Base-by-base conservation (phyloP, 2,329 filamentous ascomycete genomes). In the Ceratocystis ficicola region DNA sequence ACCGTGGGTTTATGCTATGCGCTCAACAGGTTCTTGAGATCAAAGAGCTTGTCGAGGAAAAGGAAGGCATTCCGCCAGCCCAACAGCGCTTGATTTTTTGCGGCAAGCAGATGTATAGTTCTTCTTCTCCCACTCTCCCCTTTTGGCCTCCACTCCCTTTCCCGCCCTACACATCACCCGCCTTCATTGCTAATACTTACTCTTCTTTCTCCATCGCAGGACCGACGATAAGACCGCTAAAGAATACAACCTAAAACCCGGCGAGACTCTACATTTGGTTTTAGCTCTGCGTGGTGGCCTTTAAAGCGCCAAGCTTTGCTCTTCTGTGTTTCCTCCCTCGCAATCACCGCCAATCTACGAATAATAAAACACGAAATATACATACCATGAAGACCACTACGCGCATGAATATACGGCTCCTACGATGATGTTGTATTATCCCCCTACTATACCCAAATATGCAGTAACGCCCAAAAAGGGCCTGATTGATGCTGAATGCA, bases 11-110 rank as follows among this genome's bases (percentile, higher is more conserved):
- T 48, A 20, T 60, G 48, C 52, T 57, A 22, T 52, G 57, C 59
- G 15, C 52, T 32, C 30, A 28, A 68, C 70, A 95, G 91, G 89
- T 97, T 71, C 87, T 88, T 50, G 86, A 92, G 76, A 97, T 99
- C 82, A 99, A 99, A 82, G 94, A 97, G 78, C 92, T 93, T 73
- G 94, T 99, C 66, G 94, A 99, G 77, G 94, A 99, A 80, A 97
- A 97, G 79, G 94, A 97, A 75, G 94, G 94, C 66, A 99, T 99
- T 72, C 93, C 94, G 55, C 94, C 94, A 0, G 91, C 94, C 20
- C 94, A 99, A 78, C 94, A 99, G 78, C 87, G 94, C 67, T 80
- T 99, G 70, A 99, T 99, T 73, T 96, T 88, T 74, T 91, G 93
- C 65, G 94, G 94, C 73, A 99, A 99, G 81, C 94, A 99, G 76